These are phyloP conservation scores for Brassica nigra DNA, from an alignment of 345 rosid genomes.

Conservation along the genomic window DNA sequence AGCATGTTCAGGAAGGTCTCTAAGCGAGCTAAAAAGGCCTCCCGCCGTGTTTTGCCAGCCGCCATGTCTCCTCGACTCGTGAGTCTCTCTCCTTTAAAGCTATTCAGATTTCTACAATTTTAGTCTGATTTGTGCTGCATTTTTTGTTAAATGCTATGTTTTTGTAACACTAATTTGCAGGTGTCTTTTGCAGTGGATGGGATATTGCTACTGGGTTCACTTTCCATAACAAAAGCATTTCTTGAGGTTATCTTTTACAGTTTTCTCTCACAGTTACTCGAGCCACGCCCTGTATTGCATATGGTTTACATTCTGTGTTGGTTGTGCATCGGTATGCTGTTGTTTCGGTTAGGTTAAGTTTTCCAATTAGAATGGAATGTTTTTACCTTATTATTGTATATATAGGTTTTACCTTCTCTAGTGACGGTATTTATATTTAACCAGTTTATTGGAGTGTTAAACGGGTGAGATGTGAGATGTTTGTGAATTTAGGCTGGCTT, in stretches of 20 bases:
- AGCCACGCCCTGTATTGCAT: neutral
- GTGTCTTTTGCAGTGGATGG: slow-evolving; percentile 89
- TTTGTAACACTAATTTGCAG: slow-evolving; percentile 29
- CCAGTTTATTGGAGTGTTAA: too few relatives aligned
- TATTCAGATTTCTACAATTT: too few relatives aligned
- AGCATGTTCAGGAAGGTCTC: slow-evolving; percentile 68
- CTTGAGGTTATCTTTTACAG: slow-evolving; percentile 55
- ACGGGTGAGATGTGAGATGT: neutral
- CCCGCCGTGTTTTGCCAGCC: slow-evolving; percentile 62
- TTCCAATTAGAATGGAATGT: neutral
- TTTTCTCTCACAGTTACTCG: neutral
- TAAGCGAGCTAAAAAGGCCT: slow-evolving; percentile 70
- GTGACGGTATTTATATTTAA: too few relatives aligned
- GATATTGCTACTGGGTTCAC: slow-evolving; percentile 62
- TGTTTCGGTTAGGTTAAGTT: neutral
- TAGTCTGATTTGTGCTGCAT: too few relatives aligned
- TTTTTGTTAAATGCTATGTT: too few relatives aligned
- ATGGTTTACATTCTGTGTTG: neutral
- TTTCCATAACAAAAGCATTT: slow-evolving; percentile 68
- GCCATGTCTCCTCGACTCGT: slow-evolving; percentile 71
- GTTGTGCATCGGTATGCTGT: neutral
- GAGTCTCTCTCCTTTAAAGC: neutral
- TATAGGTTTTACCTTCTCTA: too few relatives aligned
- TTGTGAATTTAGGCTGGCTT: neutral
- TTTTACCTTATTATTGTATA: neutral